Evolutionary conservation across 306 rosid genomes (phyloP).

Genomic region (Cucurbita pepo): DNA sequence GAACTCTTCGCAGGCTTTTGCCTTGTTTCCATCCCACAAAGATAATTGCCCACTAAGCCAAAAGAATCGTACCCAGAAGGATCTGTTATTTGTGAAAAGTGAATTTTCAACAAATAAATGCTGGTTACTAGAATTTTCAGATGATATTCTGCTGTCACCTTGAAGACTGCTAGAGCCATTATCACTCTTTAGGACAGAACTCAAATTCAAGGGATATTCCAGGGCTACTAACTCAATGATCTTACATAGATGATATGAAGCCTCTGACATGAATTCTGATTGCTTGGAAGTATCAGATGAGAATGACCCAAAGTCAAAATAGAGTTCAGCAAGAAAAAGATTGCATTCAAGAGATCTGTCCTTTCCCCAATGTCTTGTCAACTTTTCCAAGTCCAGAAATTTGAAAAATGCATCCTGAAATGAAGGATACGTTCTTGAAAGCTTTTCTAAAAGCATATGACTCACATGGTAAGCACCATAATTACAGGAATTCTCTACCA

Average conservation of each 20-base stretch:
- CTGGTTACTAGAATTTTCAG: slow-evolving; percentile 11
- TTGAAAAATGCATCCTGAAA: slow-evolving; percentile 57
- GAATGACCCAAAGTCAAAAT: slow-evolving; percentile 65
- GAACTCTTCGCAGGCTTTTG: slow-evolving; percentile 66
- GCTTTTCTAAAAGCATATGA: slow-evolving; percentile 67
- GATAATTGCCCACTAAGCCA: slow-evolving; percentile 93
- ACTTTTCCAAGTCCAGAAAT: slow-evolving; percentile 77
- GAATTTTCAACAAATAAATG: slow-evolving; percentile 22
- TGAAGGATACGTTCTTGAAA: slow-evolving; percentile 38
- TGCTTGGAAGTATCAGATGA: slow-evolving; percentile 41
- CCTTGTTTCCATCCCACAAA: slow-evolving; percentile 56
- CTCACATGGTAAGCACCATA: slow-evolving; percentile 78
- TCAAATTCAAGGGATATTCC: slow-evolving; percentile 44
- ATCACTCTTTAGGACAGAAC: slow-evolving; percentile 22
- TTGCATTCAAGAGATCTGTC: slow-evolving; percentile 66
- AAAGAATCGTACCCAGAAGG: slow-evolving; percentile 78
- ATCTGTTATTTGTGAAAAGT: slow-evolving; percentile 24
- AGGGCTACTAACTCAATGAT: slow-evolving; percentile 76
- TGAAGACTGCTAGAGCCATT: slow-evolving; percentile 17
- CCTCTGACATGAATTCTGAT: slow-evolving; percentile 54
- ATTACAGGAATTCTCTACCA: slow-evolving; percentile 47
- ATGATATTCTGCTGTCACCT: slow-evolving; percentile 21
- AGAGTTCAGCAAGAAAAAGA: slow-evolving; percentile 76
- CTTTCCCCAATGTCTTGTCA: slow-evolving; percentile 88
- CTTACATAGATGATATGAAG: slow-evolving; percentile 87